Evolutionary conservation across 495 filamentous ascomycete species (phyloP), one percentile per base, ranked within the genome.

Genomic region (Tetracladium marchalianum): DNA sequence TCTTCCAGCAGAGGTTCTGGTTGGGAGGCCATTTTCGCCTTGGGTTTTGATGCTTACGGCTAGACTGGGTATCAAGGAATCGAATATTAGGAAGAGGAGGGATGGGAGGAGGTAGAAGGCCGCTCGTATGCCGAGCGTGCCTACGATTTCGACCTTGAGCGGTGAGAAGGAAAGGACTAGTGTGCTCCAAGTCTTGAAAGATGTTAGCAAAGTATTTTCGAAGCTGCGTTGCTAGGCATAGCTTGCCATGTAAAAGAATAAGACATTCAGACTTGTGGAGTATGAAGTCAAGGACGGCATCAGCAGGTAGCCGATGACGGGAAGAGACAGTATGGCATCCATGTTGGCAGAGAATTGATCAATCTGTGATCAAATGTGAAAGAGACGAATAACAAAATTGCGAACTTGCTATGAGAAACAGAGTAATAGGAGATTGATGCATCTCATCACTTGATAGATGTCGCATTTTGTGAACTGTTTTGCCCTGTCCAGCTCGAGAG

Each of bases 221-320:
- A 16, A 15, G 1, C 24, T 16, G 5, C 1, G 15, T 41, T 32
- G 31, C 37, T 19, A 16, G 31, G 3, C 4, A 31, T 4, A 19
- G n/a, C 41, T 13, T 52, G 52, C 53, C 62, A 81, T 77, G 62
- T 87, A 90, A 66, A 96, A 95, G 66, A 94, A 90, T 39, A 94
- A 60, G 13, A 94, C 58, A 58, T 94, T 95, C 47, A 95, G 67
- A 11, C 77, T 86, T 2, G 87, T 89, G 38, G 79, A 81, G 65
- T 81, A 89, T 9, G 76, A 76, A n/a, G 68, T 70, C 22, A 74
- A 49, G 15, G 67, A 60, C 6, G 69, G 66, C 15, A 68, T 59
- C 44, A 68, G 62, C 76, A 79, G 61, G 80, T 73, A 69, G 73
- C 61, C 83, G 18, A 86, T 62, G 22, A 87, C 63, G 4, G 88